A percentile compares a stretch with the other conserved stretches of the same genome.
Evolutionary conservation across 2,329 filamentous ascomycete species (phyloP).

Genomic region (Elsinoe batatas): DNA sequence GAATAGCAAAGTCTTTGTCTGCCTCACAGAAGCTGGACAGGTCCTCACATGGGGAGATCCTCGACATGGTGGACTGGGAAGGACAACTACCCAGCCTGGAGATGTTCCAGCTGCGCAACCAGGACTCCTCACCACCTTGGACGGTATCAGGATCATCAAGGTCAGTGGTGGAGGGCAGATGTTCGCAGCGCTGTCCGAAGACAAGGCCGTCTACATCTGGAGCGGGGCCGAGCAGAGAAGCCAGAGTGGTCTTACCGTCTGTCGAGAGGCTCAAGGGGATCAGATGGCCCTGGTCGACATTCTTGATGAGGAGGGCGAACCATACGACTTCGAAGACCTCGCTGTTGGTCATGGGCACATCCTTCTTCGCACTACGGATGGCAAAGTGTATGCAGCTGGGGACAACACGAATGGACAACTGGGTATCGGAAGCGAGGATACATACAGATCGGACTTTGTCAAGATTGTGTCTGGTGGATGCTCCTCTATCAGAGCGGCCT

Average conservation of each 20-base stretch:
- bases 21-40: constrained; percentile 28
- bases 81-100: constrained; percentile 31
- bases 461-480: constrained; percentile 17
- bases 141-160: constrained; percentile 44
- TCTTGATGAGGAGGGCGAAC: constrained; percentile 31
- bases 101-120: constrained; percentile 40
- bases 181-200: constrained; percentile 48
- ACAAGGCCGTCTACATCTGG: constrained; percentile 53
- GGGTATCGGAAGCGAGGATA: constrained; percentile 28
- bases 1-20: constrained; percentile 31
- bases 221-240: constrained; percentile 31
- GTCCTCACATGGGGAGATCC: constrained; percentile 46
- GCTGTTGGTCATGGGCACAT: constrained; percentile 50
- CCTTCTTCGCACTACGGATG: constrained; percentile 43
- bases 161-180: constrained; percentile 47
- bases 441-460: constrained; percentile 22
- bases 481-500: constrained; percentile 12
- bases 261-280: constrained; percentile 18
- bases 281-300: constrained; percentile 25
- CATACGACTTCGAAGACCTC: constrained; percentile 44
- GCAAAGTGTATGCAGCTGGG: constrained; percentile 47
- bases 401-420: constrained; percentile 51
- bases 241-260: constrained; percentile 18
- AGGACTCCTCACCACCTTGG: constrained; percentile 39
- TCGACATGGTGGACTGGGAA: constrained; percentile 50